phyloP scores from a whole-genome alignment of 257 asterid genomes.

The Plantago major region DNA sequence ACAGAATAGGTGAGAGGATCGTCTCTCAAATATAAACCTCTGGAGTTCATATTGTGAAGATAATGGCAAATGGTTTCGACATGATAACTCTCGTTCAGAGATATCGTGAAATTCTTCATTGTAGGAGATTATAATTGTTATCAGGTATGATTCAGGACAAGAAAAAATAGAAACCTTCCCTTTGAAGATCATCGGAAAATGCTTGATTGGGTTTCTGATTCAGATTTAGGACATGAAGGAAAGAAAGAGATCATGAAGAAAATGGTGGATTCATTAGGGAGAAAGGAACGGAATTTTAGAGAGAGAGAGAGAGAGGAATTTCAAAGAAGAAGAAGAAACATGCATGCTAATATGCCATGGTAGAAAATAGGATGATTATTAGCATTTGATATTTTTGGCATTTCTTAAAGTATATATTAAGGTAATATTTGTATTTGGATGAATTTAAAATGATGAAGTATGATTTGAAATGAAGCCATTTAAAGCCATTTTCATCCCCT shows the following conservation, averaged over 20 bases:
- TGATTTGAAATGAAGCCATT: too few species aligned
- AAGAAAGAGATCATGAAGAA: background rate
- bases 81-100: slow-evolving; percentile 25
- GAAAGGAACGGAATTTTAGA: background rate
- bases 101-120: background rate
- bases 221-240: background rate
- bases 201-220: slow-evolving; percentile 1
- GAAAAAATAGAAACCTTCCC: background rate
- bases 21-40: slow-evolving; percentile 34
- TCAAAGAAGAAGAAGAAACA: background rate
- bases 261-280: background rate
- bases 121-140: background rate
- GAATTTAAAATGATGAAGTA: too few species aligned
- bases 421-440: too few species aligned
- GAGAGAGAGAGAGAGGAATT: background rate
- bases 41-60: slow-evolving; percentile 36
- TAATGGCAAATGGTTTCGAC: slow-evolving; percentile 32
- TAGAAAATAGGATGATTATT: background rate
- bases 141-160: background rate
- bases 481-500: too few species aligned
- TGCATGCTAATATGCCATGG: background rate
- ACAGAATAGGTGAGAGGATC: slow-evolving; percentile 41
- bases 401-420: too few species aligned
- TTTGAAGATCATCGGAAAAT: background rate
- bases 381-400: too few species aligned